Evolutionary conservation across 257 asterid genomes (phyloP).

Genomic region (Linderniella brevidens): DNA sequence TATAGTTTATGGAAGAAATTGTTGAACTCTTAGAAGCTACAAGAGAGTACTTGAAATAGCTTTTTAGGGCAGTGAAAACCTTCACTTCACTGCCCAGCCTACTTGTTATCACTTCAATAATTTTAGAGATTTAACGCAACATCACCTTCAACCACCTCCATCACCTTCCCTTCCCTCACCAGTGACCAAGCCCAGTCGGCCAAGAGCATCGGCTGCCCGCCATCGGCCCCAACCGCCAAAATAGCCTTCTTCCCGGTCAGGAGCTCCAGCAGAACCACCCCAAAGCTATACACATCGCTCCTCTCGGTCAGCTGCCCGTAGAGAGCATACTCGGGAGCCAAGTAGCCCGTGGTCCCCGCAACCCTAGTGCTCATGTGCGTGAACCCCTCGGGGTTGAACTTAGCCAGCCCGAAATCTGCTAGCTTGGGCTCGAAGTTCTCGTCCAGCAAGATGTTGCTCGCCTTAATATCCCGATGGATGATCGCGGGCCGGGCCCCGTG

Average conservation of each 20-base stretch:
- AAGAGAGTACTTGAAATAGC: no score
- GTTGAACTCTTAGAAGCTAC: no score
- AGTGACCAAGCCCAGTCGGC: slow-evolving; percentile 92
- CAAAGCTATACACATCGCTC: slow-evolving; percentile 86
- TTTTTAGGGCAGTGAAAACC: no score
- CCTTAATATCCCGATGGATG: slow-evolving; percentile 75
- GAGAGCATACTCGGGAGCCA: slow-evolving; percentile 86
- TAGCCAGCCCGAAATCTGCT: slow-evolving; percentile 87
- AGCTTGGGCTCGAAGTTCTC: slow-evolving; percentile 69
- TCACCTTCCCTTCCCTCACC: slow-evolving; percentile 43
- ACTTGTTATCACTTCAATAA: no score
- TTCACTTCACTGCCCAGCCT: no score
- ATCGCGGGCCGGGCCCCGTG: slow-evolving; percentile 59
- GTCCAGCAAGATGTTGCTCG: slow-evolving; percentile 72
- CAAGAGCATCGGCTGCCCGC: slow-evolving; percentile 42
- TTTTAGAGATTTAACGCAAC: no score
- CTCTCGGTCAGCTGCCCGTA: slow-evolving; percentile 78
- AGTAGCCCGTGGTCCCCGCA: slow-evolving; percentile 95
- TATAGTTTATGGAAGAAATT: no score
- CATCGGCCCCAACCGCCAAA: slow-evolving; percentile 21
- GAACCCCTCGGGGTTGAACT: slow-evolving; percentile 68
- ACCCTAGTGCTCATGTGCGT: slow-evolving; percentile 81
- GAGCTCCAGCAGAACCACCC: slow-evolving; percentile 79
- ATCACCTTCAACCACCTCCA: slow-evolving; percentile 51
- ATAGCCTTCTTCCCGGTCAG: slow-evolving; percentile 79